Percentiles rank a stretch among this genome's conserved stretches.
Evolutionary conservation across 306 rosid genomes (phyloP).

Genomic region (Dryas alaskensis): DNA sequence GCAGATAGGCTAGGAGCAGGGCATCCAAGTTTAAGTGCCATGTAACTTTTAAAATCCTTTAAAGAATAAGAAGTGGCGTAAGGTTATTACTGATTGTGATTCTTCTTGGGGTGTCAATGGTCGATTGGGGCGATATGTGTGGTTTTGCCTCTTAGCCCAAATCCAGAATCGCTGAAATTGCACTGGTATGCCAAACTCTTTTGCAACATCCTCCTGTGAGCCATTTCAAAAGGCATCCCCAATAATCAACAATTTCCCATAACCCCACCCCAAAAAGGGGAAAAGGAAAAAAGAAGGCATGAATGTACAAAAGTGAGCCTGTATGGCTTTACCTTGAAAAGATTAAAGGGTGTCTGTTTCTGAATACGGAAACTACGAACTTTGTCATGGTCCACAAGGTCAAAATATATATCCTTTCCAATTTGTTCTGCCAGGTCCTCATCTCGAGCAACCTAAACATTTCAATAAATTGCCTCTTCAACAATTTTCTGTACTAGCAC

Average conservation of each 20-base stretch:
- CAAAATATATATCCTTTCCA: slow-evolving; percentile 78
- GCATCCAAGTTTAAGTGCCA: background rate
- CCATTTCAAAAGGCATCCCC: slow-evolving; percentile 13
- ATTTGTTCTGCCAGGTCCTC: slow-evolving; percentile 74
- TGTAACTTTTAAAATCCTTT: background rate
- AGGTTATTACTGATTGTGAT: slow-evolving; percentile 61
- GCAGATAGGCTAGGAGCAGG: background rate
- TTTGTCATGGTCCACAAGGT: slow-evolving; percentile 95
- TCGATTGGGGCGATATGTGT: slow-evolving; percentile 79
- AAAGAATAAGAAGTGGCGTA: background rate
- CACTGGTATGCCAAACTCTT: slow-evolving; percentile 77
- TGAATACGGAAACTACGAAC: slow-evolving; percentile 75
- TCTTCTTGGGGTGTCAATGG: slow-evolving; percentile 73
- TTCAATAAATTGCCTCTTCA: slow-evolving; percentile 12
- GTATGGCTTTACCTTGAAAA: slow-evolving; percentile 61
- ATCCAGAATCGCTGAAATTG: slow-evolving; percentile 82
- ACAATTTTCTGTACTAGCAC: background rate
- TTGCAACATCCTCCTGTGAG: slow-evolving; percentile 84
- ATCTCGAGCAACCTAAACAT: slow-evolving; percentile 77
- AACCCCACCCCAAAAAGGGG: background rate
- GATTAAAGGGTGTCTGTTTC: slow-evolving; percentile 56
- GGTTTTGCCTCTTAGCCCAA: slow-evolving; percentile 96
- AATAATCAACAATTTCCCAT: background rate
- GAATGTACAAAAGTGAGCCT: background rate
- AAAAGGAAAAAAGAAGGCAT: background rate